These are phyloP conservation scores for Metroxylon sagu DNA, from an alignment of 176 grass and related monocot genomes.

Conservation along the genomic window DNA sequence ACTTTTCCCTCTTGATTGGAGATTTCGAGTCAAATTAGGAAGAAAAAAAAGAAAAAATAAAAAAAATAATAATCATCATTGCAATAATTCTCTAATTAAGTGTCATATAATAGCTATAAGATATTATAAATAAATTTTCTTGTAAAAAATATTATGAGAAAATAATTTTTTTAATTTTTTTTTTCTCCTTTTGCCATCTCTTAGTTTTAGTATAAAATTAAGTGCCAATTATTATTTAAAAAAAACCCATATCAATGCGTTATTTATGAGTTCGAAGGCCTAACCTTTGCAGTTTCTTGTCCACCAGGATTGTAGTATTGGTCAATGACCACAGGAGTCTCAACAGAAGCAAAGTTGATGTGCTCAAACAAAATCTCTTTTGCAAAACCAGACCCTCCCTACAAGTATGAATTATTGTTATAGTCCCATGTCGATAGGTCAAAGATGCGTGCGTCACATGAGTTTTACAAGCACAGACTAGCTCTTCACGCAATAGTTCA, in stretches of 20 bases:
- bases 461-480: no score
- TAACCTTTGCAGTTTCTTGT: neutral
- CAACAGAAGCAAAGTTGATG: constrained; percentile 35
- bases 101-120: no score
- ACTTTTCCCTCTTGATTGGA: neutral
- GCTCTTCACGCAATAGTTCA: no score
- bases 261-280: neutral
- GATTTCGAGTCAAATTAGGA: constrained; percentile 1
- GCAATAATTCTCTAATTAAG: no score
- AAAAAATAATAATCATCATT: no score
- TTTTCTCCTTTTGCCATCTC: no score
- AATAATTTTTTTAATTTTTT: no score
- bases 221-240: neutral
- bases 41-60: neutral
- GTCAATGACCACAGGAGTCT: constrained; percentile 44
- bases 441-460: no score
- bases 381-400: constrained; percentile 52
- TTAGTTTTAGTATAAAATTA: no score
- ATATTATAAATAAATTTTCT: no score
- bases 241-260: neutral
- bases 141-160: no score
- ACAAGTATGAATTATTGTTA: neutral
- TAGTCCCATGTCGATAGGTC: no score
- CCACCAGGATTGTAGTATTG: constrained; percentile 40
- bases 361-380: constrained; percentile 34